These are phyloP conservation scores for Cucurbita maxima DNA, from an alignment of 306 rosid genomes.

Conservation along the genomic window DNA sequence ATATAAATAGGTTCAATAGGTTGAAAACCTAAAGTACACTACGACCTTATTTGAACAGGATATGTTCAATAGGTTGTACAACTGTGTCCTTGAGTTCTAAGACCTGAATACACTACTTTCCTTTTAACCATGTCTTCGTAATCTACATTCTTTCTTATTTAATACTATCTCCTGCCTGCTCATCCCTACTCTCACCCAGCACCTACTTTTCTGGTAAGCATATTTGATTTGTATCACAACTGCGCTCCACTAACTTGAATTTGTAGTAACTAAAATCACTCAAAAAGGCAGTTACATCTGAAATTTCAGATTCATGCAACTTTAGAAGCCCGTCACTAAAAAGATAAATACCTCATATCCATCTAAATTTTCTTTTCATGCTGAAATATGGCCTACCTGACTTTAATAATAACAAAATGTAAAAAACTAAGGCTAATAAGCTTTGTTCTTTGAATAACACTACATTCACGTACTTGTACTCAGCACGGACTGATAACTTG, in stretches of 20 bases:
- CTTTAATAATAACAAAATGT: neutral
- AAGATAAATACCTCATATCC: neutral
- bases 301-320: neutral
- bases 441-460: neutral
- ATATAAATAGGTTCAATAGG: too few relatives aligned
- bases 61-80: too few relatives aligned
- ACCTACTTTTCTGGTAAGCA: neutral
- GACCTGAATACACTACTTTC: neutral
- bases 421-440: neutral
- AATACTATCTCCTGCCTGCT: neutral
- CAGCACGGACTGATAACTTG: constrained; percentile 40
- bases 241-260: neutral
- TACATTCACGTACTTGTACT: constrained; percentile 35
- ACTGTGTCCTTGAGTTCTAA: too few relatives aligned
- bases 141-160: neutral
- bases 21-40: too few relatives aligned
- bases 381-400: neutral
- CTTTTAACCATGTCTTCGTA: neutral
- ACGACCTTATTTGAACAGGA: too few relatives aligned
- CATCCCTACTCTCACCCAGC: neutral
- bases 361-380: neutral
- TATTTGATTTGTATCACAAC: neutral
- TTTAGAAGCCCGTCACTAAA: neutral
- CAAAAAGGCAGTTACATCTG: neutral
- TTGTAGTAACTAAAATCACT: neutral